A percentile compares a stretch with the other conserved stretches of the same genome.
phyloP scores from a whole-genome alignment of 106 monocot species.

The Dactylorhiza incarnata region DNA sequence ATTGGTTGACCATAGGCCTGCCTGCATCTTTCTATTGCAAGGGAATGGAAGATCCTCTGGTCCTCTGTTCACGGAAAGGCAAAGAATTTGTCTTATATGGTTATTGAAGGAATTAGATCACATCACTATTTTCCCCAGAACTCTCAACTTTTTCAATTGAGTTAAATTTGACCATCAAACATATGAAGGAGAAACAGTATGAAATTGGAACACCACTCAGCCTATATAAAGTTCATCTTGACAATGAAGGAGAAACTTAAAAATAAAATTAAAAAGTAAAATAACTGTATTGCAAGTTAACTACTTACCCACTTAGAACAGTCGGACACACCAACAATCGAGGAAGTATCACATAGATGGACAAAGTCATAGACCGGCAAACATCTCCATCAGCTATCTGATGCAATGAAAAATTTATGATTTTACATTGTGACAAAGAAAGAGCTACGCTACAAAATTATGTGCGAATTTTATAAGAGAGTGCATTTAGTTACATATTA shows the following conservation, averaged over 20 bases:
- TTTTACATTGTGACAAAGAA: background rate
- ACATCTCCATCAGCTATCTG: slow-evolving; percentile 59
- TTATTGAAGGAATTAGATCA: background rate
- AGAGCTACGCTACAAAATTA: background rate
- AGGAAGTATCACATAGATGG: slow-evolving; percentile 46
- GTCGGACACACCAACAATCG: slow-evolving; percentile 43
- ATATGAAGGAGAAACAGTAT: background rate
- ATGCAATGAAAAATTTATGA: background rate
- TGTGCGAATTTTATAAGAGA: background rate
- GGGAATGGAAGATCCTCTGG: background rate
- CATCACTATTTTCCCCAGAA: background rate
- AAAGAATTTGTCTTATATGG: background rate
- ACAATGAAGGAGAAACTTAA: background rate
- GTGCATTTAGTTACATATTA: background rate
- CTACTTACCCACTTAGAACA: slow-evolving; percentile 24
- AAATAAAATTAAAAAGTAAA: background rate
- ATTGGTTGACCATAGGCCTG: background rate
- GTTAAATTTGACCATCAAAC: background rate
- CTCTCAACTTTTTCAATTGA: background rate
- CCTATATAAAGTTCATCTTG: background rate
- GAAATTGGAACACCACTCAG: background rate
- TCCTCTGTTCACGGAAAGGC: background rate
- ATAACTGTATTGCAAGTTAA: background rate
- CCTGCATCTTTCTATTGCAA: background rate
- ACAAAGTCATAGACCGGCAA: slow-evolving; percentile 28